Base-by-base conservation (phyloP, 2,329 filamentous ascomycete genomes). In the Hypoxylon sp. region DNA sequence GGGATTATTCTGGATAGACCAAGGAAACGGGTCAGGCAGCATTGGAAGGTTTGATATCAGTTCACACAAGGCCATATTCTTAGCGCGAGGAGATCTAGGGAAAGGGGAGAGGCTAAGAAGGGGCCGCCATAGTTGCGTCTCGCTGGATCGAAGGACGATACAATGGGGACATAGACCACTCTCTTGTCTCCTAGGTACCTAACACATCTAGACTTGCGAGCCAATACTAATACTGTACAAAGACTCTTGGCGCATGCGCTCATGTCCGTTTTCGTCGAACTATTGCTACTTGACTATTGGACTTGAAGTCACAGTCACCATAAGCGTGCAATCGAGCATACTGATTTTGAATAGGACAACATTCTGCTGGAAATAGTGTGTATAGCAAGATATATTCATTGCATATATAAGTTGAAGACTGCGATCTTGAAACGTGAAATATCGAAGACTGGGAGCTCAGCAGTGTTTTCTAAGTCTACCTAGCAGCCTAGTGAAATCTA, bases 41-140 rank as follows among this genome's bases (percentile, higher is more conserved):
- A 67, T 71, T 57, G 69, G 59, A 71, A 55, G 63, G 55, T 59
- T 67, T 68, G 67, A 69, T 72, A 70, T 71, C 64, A 58, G 24
- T 64, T 64, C 65, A 59, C 65, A 59, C 15, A 55, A 44, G 54
- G 32, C 60, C 21, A 50, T 42, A 31, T 57, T 47, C 19, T 59
- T n/a, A 35, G 31, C n/a, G 55, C 35, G 60, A 44, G 47, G 39
- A 47, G 56, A 60, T 51, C 31, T 54, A 42, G 17, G 39, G 29
- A 56, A 56, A 59, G 52, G 48, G 32, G 57, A 58, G 44, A 53
- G 35, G 44, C 48, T 21, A 17, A 44, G 42, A 17, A 64, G 35
- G 35, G 47, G 35, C 32, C 44, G 48, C 17, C 10, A 5, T 51
- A 59, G 60, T 48, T 65, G 53, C 47, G 65, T 62, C 67, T 67